Evolutionary conservation across 805 yeast genomes (phyloP), one percentile per base, ranked within the genome.

Genomic region (Candida jianshihensis): DNA sequence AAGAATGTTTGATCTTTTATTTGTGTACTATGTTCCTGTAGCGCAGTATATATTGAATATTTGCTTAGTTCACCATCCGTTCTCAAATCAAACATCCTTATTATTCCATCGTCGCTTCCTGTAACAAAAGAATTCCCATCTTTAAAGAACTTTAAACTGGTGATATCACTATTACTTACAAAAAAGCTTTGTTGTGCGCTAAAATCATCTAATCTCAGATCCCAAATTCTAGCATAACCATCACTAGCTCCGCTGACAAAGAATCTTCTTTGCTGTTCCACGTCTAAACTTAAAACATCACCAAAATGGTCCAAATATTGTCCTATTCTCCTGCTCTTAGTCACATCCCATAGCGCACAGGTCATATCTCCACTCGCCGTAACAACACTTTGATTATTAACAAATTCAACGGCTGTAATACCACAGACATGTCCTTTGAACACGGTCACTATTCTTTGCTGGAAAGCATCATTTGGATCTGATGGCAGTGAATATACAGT

Each of bases 321-420:
- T 19, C 75, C 62, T 1, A 66, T 59, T 43, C 69, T 66, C 16
- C 61, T 63, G 1, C 84, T 80, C 44, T 73, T 74, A 9, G 69
- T 64, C 18, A 86, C 66, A 56, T 89, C 95, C 96, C 96, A 89
- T 35, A 79, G 54, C 1, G 72, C 70, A 49, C 86, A 73, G 1
- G 90, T 75, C 78, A 79, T 73, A 56, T 88, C 97, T 4, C 95
- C 96, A 28, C 89, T 78, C 1, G 81, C 71, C 0, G 95, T 83
- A 14, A 87, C 50, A 0, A 86, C 54, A 20, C 64, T 65, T 5
- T 68, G 58, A 41, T 80, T 72, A 37, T 66, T 64, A n/a, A 81
- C 38, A 51, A 87, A 89, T 32, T 75, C 78, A 42, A 84, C 68
- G 45, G 78, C 86, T 0, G 90, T 77, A 5, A 89, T 73, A 53